Conservation (phyloP, 768 basidiomycete genomes). For the Lyophyllum atratum region DNA sequence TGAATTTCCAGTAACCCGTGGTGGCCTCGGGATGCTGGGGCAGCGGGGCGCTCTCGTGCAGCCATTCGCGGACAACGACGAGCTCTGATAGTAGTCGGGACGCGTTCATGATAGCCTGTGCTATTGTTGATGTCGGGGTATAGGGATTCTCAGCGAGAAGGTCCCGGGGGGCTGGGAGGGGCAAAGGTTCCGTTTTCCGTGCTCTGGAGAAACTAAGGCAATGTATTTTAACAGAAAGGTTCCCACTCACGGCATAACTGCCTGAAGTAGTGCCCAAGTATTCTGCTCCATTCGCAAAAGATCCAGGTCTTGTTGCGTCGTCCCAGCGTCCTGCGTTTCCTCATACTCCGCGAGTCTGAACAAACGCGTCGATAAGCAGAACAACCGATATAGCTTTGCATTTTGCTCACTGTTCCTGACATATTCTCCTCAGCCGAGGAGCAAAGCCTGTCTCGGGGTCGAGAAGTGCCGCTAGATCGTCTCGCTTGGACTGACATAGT, state of each 20-base stretch:
- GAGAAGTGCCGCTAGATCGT: constrained; percentile 61
- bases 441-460: constrained; percentile 70
- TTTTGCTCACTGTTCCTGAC: constrained; percentile 55
- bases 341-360: constrained; percentile 55
- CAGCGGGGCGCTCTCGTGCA: constrained; percentile 73
- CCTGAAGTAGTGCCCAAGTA: constrained; percentile 62
- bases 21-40: constrained; percentile 68
- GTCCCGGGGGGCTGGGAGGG: constrained; percentile 49
- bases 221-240: not conserved
- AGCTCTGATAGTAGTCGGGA: constrained; percentile 66
- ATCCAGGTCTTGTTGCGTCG: constrained; percentile 55
- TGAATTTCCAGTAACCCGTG: constrained; percentile 84
- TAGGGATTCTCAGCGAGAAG: constrained; percentile 77
- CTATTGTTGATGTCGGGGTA: constrained; percentile 75
- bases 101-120: constrained; percentile 68
- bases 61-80: constrained; percentile 84
- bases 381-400: not conserved
- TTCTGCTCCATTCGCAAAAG: constrained; percentile 71
- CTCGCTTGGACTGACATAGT: constrained; percentile 53
- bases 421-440: constrained; percentile 56
- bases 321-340: constrained; percentile 31
- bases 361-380: constrained; percentile 5
- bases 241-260: constrained; percentile 54
- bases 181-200: constrained; percentile 61
- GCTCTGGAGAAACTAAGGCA: constrained; percentile 35